Base-by-base conservation (phyloP, 805 yeast genomes). In the Saccharomycopsis guyanensis region DNA sequence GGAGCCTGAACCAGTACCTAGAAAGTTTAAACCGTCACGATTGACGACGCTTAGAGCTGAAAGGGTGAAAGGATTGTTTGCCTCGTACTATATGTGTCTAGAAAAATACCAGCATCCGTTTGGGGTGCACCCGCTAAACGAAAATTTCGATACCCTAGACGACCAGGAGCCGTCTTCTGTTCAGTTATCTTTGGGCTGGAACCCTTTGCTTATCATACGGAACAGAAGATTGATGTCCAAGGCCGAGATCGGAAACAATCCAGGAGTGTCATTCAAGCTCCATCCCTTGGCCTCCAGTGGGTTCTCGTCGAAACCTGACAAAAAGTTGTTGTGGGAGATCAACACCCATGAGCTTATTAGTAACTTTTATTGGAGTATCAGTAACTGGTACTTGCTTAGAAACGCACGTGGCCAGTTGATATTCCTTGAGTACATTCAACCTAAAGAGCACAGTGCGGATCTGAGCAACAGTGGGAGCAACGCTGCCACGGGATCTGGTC, bases 171-270 rank as follows among this genome's bases (percentile, higher is more conserved):
- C 24, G 2, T 38, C 12, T 20, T 22, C 40, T 3, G 24, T 43
- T n/a, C 41, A 35, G 7, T 16, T 40, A 15, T 15, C 19, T 2
- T 22, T 48, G 12, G 16, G 18, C 5, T 50, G 53, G 53, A 45
- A 50, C 32, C 53, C 53, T 13, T 34, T 50, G 23, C 46, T 47
- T 16, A 16, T 50, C 22, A 50, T 50, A 8, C 32, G 53, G 22
- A 50, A 43, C 20, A 20, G 53, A 13, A 40, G 42, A 36, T 16
- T 20, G 4, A 38, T 3, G 42, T 7, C 33, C 13, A 16, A 25
- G 4, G 27, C n/a, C 34, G 37, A 35, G 27, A 42, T 6, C 19
- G 19, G 20, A 20, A 13, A 16, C 23, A 20, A 20, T 18, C 40
- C 27, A 16, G 40, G 27, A 6, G 15, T 6, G 4, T n/a, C 18